Base-by-base conservation (phyloP, 2,329 filamentous ascomycete species). In the Coleophoma eucalyptorum region DNA sequence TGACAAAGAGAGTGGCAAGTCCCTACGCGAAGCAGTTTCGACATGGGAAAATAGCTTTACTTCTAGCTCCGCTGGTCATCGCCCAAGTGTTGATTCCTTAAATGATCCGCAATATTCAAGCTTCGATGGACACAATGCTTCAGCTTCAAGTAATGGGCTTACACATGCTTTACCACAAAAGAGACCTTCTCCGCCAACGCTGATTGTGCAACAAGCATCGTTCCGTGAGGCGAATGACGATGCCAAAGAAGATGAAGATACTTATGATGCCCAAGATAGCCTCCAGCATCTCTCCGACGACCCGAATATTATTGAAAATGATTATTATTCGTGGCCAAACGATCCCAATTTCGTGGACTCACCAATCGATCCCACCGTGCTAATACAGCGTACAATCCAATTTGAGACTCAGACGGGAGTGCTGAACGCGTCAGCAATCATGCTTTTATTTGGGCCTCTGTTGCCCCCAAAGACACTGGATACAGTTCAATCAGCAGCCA, bases 351-450 rank as follows among this genome's bases (percentile, higher is more conserved):
- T 81, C 50, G 76, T 81, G 0, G 73, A 80, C 52, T 62, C 69
- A 1, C 77, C 81, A 0, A 72, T 86, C 2, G 72, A 84, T 43
- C 81, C 83, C 0, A 78, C 80, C 47, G 67, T 72, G 0, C 68
- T 84, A 8, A 66, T 86, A 7, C 67, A 72, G 12, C 74, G 79
- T 4, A 75, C 79, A 0, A 68, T 86, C 1, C 68, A 73, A 5
- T 84, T 81, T 50, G 82, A 86, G 59, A 72, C 72, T 5, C 73
- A 71, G 43, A 76, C 74, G 1, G 83, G 80, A 0, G 75, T 79
- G 2, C 69, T 85, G 20, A 80, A 81, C 54, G 80, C 82, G 0
- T 77, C 82, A 0, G 78, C 80, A 26, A 84, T 86, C 57, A 64
- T 86, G 5, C 72, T 86, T 3, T 72, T 86, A 0, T 69, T 86